Evolutionary conservation across 306 rosid species (phyloP), one percentile per base, ranked within the genome.

Genomic region (Cucurbita maxima): DNA sequence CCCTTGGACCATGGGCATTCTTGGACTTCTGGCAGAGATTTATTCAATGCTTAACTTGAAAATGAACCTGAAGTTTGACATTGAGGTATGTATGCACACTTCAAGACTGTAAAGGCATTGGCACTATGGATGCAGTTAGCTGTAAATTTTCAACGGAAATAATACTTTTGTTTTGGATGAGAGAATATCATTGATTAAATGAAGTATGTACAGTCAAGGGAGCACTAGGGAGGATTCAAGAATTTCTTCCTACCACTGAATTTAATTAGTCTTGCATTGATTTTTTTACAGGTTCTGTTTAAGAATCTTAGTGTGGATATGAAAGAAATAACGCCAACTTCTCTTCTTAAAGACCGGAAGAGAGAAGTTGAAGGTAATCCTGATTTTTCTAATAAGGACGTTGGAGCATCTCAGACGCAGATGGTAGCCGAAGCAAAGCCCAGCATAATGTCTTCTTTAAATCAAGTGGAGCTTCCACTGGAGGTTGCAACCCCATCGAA

Each of bases 1-100:
- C 80, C 99, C 99, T 63, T 95, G 99, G 99, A 91, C 99, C 58
- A 89, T 95, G 99, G 97, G 99, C 79, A 95, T 95, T 85, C 89
- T 95, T 83, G 99, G 96, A 84, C 85, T 95, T 75, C 97, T 95
- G 72, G 91, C 86, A 76, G 99, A 95, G 87, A 91, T 95, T 71
- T 95, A 89, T 88, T 95, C 97, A 79, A 91, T 95, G 99, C 97
- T 96, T 61, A 95, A 95, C 87, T 88, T 95, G 83, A 95, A 95
- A 81, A 91, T 95, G 99, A 95, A 95, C 81, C 96, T 95, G 64
- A 95, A 95, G 90, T 95, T 95, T 87, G 99, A 91, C 82, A 95
- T 95, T 22, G 99, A 95, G 96, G 99, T 91, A 82, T 38, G 18
- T 16, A 82, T 38, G 18, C 15, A 12, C 45, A 34, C 10, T 70